Percentiles rank a stretch among this genome's conserved stretches.
These are phyloP conservation scores for Ascochyta koolunga DNA, from an alignment of 2,329 filamentous ascomycete genomes.

Conservation along the genomic window DNA sequence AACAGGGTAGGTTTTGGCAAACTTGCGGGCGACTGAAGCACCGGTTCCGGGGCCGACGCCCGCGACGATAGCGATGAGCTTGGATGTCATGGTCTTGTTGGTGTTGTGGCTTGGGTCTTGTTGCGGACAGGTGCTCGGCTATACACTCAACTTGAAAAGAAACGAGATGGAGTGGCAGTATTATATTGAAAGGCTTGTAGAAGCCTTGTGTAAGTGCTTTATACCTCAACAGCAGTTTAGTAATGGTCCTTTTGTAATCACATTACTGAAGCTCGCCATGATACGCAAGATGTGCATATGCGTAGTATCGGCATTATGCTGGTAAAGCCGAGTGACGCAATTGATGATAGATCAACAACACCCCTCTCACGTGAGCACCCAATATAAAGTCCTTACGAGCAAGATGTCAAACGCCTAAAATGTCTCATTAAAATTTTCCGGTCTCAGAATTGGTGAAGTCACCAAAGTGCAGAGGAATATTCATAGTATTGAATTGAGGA, in stretches of 20 bases:
- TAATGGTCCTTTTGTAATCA: conserved; percentile 33
- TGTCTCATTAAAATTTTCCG: background rate
- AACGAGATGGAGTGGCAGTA: background rate
- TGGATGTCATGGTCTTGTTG: conserved; percentile 46
- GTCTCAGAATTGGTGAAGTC: background rate
- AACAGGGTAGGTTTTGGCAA: conserved; percentile 71
- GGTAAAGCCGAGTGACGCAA: conserved; percentile 28
- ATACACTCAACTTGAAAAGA: background rate
- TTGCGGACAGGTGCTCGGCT: conserved; percentile 2
- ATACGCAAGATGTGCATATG: background rate
- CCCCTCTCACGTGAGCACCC: conserved; percentile 7
- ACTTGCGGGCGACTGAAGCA: conserved; percentile 65
- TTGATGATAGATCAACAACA: conserved; percentile 36
- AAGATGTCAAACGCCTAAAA: background rate
- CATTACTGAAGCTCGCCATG: conserved; percentile 18
- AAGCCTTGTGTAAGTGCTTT: conserved; percentile 4
- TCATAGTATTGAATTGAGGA: background rate
- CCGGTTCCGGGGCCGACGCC: conserved; percentile 77
- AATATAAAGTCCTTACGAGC: too few species aligned
- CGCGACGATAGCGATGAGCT: conserved; percentile 71
- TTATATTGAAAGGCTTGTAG: too few species aligned
- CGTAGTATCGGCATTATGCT: conserved; percentile 18
- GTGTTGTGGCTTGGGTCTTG: background rate
- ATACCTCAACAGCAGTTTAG: conserved; percentile 25
- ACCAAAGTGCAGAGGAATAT: background rate